phyloP scores from a whole-genome alignment of 768 basidiomycete species.

The Suillus lakei region DNA sequence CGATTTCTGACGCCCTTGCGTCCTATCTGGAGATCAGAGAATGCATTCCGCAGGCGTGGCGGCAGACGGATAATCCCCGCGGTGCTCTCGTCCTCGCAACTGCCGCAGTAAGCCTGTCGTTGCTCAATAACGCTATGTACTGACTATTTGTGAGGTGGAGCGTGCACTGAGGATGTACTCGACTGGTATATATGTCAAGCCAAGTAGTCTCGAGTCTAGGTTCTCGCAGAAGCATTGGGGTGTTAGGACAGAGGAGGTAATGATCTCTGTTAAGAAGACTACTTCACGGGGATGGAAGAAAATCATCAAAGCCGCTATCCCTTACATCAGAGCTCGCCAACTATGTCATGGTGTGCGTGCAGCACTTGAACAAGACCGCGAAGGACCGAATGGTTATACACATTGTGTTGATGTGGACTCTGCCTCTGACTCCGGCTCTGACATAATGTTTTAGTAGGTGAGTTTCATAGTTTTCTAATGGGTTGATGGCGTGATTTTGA shows the following conservation, averaged over 20 bases:
- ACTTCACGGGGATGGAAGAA: neutral
- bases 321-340: neutral
- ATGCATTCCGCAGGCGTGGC: neutral
- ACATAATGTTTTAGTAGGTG: neutral
- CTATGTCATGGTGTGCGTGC: neutral
- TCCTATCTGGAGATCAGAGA: neutral
- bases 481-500: neutral
- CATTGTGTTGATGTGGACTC: neutral
- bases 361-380: neutral
- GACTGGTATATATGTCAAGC: neutral
- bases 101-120: neutral
- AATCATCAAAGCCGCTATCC: neutral
- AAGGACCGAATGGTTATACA: neutral
- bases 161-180: neutral
- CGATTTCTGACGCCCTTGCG: neutral
- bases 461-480: neutral
- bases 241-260: neutral
- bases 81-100: neutral
- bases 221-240: slow-evolving; percentile 3
- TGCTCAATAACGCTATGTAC: neutral
- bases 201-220: neutral
- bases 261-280: neutral
- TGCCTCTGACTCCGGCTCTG: neutral
- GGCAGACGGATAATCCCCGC: neutral
- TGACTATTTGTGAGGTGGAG: neutral